These are phyloP conservation scores for Vaccinium corymbosum DNA, from an alignment of 148 eudicot genomes.

Conservation along the genomic window DNA sequence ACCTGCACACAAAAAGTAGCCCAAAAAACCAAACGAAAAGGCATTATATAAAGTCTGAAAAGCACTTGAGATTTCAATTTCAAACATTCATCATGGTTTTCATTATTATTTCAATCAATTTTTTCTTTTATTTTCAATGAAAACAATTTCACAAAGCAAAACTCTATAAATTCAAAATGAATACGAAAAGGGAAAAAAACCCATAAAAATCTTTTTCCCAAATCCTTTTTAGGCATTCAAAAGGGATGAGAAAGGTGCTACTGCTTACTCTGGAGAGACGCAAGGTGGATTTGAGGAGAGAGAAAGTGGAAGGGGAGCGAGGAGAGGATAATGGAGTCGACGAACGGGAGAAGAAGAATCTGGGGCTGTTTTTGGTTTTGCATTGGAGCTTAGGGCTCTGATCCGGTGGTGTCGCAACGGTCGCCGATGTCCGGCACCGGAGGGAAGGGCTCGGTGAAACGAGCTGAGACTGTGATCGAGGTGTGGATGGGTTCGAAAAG, in stretches of 20 bases:
- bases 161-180: too few species aligned
- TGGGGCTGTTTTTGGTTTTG: slow-evolving; percentile 34
- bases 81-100: too few species aligned
- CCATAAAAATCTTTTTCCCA: background rate
- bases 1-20: slow-evolving; percentile 17
- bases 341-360: slow-evolving; percentile 31
- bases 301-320: slow-evolving; percentile 63
- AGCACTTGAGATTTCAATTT: background rate
- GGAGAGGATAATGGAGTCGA: slow-evolving; percentile 47
- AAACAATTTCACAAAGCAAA: too few species aligned
- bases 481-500: slow-evolving; percentile 56
- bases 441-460: slow-evolving; percentile 26
- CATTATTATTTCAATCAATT: too few species aligned
- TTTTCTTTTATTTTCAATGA: too few species aligned
- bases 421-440: slow-evolving; percentile 30
- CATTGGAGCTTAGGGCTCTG: slow-evolving; percentile 41
- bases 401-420: slow-evolving; percentile 16
- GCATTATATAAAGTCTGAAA: background rate
- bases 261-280: slow-evolving; percentile 41
- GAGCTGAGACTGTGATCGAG: slow-evolving; percentile 31
- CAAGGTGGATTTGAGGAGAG: slow-evolving; percentile 55
- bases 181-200: too few species aligned
- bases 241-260: too few species aligned
- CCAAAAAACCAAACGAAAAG: background rate
- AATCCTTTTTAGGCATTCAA: too few species aligned